These are phyloP conservation scores for Magnolia changhungtana DNA, from an alignment of 164 flowering plant genomes.

Conservation along the genomic window DNA sequence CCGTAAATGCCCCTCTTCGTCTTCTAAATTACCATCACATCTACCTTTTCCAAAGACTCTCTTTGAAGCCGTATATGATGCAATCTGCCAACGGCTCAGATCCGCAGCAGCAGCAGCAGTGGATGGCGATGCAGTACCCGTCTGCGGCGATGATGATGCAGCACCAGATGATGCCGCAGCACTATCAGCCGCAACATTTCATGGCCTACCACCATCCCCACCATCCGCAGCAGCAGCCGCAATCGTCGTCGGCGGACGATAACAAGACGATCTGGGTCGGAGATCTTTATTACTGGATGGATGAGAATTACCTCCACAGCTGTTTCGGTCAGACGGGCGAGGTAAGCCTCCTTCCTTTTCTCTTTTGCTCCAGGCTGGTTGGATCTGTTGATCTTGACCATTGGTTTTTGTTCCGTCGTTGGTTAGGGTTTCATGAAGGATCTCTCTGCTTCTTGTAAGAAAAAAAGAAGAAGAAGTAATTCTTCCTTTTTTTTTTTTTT, in stretches of 20 bases:
- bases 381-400: slow-evolving; percentile 2
- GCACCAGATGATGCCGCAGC: slow-evolving; percentile 70
- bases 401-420: neutral
- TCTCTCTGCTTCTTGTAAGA: neutral
- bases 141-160: slow-evolving; percentile 70
- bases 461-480: too few relatives aligned
- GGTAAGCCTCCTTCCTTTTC: slow-evolving; percentile 27
- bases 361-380: neutral
- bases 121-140: slow-evolving; percentile 81
- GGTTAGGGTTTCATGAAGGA: neutral
- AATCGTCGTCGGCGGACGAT: slow-evolving; percentile 34
- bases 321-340: slow-evolving; percentile 74
- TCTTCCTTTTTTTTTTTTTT: too few relatives aligned
- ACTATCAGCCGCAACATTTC: slow-evolving; percentile 44
- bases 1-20: neutral
- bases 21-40: neutral
- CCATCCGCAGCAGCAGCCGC: slow-evolving; percentile 30
- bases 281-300: slow-evolving; percentile 90
- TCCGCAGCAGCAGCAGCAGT: slow-evolving; percentile 31
- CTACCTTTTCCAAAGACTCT: neutral
- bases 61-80: slow-evolving; percentile 24
- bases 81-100: slow-evolving; percentile 45
- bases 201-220: slow-evolving; percentile 43
- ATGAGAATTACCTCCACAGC: slow-evolving; percentile 69
- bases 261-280: slow-evolving; percentile 90